phyloP scores from a whole-genome alignment of 2,329 filamentous ascomycete species.

The Pseudogymnoascus sp. region DNA sequence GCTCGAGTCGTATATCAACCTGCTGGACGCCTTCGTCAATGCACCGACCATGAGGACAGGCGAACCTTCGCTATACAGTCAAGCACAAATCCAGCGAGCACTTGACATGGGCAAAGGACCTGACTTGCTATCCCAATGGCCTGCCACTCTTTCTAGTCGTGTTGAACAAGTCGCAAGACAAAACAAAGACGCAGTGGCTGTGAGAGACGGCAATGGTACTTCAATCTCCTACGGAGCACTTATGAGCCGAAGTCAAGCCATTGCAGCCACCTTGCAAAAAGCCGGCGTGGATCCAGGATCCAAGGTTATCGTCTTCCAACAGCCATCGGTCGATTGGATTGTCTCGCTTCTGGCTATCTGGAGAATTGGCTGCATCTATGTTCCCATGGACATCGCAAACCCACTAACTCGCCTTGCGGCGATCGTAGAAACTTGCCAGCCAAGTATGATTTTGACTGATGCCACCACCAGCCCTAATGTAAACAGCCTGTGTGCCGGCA shows the following conservation, averaged over 20 bases:
- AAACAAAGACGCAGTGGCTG: conserved; percentile 8
- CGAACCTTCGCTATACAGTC: conserved; percentile 9
- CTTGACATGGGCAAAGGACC: conserved; percentile 13
- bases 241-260: conserved; percentile 26
- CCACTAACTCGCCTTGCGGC: conserved; percentile 25
- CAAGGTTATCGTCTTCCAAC: conserved; percentile 33
- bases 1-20: conserved; percentile 11
- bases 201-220: conserved; percentile 13
- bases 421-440: conserved; percentile 25
- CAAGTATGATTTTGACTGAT: conserved; percentile 25
- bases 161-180: conserved; percentile 13
- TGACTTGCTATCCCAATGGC: conserved; percentile 13
- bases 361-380: conserved; percentile 30
- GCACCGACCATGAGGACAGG: conserved; percentile 8
- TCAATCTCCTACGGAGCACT: conserved; percentile 31
- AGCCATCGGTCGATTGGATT: conserved; percentile 30
- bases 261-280: conserved; percentile 25
- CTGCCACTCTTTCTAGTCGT: conserved; percentile 14
- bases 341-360: conserved; percentile 34
- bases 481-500: conserved; percentile 5
- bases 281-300: conserved; percentile 16
- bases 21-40: conserved; percentile 34
- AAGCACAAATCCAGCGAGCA: conserved; percentile 8
- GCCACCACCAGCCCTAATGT: conserved; percentile 12
- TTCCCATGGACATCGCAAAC: conserved; percentile 33